Evolutionary conservation across 2,329 filamentous ascomycete species (phyloP).

Genomic region (Ascochyta clinopodiicola): DNA sequence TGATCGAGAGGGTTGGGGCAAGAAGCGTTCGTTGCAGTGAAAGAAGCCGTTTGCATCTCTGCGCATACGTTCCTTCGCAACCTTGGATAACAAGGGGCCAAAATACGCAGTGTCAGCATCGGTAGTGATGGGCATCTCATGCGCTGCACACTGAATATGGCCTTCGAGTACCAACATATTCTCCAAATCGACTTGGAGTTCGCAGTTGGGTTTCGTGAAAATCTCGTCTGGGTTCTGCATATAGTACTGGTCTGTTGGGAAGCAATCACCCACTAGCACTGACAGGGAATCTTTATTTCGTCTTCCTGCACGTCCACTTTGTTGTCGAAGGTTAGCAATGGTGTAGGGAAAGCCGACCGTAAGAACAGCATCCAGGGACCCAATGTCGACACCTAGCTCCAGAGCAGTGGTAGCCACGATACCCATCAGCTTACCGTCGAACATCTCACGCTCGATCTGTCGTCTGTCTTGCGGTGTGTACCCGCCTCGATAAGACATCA

Average conservation of each 20-base stretch:
- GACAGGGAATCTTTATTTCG: slow-evolving; percentile 93
- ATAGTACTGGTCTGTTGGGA: slow-evolving; percentile 91
- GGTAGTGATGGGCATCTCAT: slow-evolving; percentile 90
- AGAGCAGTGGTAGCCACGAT: slow-evolving; percentile 93
- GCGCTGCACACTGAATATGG: slow-evolving; percentile 93
- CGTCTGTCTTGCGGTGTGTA: slow-evolving; percentile 92
- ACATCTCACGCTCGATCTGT: slow-evolving; percentile 93
- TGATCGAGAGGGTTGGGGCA: slow-evolving; percentile 80
- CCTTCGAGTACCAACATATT: slow-evolving; percentile 93
- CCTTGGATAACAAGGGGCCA: slow-evolving; percentile 71
- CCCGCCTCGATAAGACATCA: slow-evolving; percentile 95
- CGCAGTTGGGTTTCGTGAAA: slow-evolving; percentile 87
- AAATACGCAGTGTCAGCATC: slow-evolving; percentile 80
- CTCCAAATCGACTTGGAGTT: slow-evolving; percentile 87
- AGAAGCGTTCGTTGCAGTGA: slow-evolving; percentile 87
- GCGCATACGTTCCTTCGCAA: slow-evolving; percentile 76
- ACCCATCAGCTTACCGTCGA: slow-evolving; percentile 89
- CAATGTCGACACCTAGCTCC: slow-evolving; percentile 94
- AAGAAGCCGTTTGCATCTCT: slow-evolving; percentile 82
- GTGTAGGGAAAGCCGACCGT: slow-evolving; percentile 95
- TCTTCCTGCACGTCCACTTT: slow-evolving; percentile 89
- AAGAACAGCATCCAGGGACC: slow-evolving; percentile 89
- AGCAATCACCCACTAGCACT: slow-evolving; percentile 85
- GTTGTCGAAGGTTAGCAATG: slow-evolving; percentile 91
- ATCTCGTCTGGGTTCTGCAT: slow-evolving; percentile 97